Percentiles rank a stretch among this genome's conserved stretches.
Evolutionary conservation across 1,284 basidiomycete genomes (phyloP).

Genomic region (Cutaneotrichosporon sp.): DNA sequence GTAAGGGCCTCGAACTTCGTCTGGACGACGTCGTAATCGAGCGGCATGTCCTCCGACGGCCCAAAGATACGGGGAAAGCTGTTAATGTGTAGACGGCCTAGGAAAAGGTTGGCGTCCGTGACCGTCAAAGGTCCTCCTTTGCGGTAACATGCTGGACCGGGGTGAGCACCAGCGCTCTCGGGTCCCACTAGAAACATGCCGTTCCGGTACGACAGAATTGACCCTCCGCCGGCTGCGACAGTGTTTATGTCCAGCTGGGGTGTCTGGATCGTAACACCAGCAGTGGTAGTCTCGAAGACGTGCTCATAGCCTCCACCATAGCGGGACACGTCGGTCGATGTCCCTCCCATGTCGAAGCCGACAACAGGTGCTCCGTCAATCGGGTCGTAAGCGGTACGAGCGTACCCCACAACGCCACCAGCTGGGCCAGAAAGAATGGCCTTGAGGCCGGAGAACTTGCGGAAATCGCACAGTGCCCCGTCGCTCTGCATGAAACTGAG

Average conservation of each 20-base stretch:
- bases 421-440: constrained; percentile 59
- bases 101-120: constrained; percentile 78
- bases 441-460: constrained; percentile 79
- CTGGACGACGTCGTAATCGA: constrained; percentile 66
- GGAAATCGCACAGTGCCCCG: constrained; percentile 72
- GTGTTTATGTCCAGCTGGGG: constrained; percentile 86
- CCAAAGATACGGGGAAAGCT: constrained; percentile 86
- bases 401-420: constrained; percentile 38
- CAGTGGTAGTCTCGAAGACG: constrained; percentile 85
- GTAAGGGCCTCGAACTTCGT: constrained; percentile 62
- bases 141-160: constrained; percentile 74
- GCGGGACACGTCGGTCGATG: constrained; percentile 82
- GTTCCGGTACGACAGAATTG: constrained; percentile 71
- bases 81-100: constrained; percentile 72
- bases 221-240: constrained; percentile 75
- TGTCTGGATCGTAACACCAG: constrained; percentile 79
- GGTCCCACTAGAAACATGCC: constrained; percentile 75
- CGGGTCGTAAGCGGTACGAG: constrained; percentile 29
- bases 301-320: constrained; percentile 80
- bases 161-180: constrained; percentile 70
- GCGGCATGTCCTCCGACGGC: constrained; percentile 70
- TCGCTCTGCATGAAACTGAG: constrained; percentile 76
- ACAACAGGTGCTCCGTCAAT: constrained; percentile 27
- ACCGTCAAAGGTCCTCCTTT: constrained; percentile 80
- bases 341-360: constrained; percentile 72